A percentile compares a stretch with the other conserved stretches of the same genome.
Conservation (phyloP, 257 asterid species). For the Nicotiana attenuata region DNA sequence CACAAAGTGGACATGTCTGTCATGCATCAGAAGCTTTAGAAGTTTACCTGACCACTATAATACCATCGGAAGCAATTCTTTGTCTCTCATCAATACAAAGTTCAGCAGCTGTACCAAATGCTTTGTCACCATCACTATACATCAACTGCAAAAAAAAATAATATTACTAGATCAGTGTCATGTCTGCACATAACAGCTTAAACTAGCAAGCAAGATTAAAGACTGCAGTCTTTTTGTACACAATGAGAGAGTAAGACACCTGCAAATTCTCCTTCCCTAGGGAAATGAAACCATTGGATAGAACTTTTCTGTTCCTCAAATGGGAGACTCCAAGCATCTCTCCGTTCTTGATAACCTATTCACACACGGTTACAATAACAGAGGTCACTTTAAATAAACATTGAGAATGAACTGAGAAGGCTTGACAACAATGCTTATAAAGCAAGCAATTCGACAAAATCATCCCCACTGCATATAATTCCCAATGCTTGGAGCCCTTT, state of each 20-base stretch:
- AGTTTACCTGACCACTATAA: slow-evolving; percentile 75
- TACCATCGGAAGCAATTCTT: slow-evolving; percentile 92
- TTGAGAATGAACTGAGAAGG: neutral
- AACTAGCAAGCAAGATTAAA: neutral
- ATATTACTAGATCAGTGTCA: neutral
- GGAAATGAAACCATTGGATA: slow-evolving; percentile 82
- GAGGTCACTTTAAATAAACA: neutral
- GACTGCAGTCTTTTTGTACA: slow-evolving; percentile 3
- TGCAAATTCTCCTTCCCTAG: slow-evolving; percentile 91
- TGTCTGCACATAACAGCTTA: neutral
- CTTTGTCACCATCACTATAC: slow-evolving; percentile 99
- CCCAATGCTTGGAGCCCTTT: neutral
- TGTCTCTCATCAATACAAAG: slow-evolving; percentile 87
- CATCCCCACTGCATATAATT: neutral
- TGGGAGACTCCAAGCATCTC: slow-evolving; percentile 99
- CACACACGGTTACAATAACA: slow-evolving; percentile 5
- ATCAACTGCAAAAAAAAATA: slow-evolving; percentile 58
- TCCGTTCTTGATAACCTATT: slow-evolving; percentile 93
- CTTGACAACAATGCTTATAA: neutral
- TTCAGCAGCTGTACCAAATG: slow-evolving; percentile 91
- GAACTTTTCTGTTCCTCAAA: slow-evolving; percentile 84
- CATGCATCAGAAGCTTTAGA: slow-evolving; percentile 7
- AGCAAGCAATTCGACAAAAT: neutral
- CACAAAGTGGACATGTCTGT: slow-evolving; percentile 18
- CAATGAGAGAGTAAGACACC: slow-evolving; percentile 36